Percentiles rank a stretch among this genome's conserved stretches.
Evolutionary conservation across 228 moss, liverwort and hornwort genomes (phyloP).

Genomic region (Sphagnum magellanicum): DNA sequence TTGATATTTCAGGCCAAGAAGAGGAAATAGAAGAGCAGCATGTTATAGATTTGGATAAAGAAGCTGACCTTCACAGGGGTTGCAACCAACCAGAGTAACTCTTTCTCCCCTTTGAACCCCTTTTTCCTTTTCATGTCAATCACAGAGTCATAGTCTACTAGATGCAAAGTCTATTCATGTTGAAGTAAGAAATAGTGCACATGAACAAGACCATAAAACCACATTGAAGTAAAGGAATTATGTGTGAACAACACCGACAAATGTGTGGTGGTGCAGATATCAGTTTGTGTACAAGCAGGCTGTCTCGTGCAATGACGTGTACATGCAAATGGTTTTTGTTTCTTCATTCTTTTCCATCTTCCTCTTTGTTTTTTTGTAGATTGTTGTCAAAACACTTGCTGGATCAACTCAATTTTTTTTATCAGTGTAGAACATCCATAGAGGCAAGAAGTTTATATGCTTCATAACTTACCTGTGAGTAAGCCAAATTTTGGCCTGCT

Average conservation of each 20-base stretch:
- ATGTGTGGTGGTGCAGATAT: conserved; percentile 16
- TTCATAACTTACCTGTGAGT: too few relatives aligned
- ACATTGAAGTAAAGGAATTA: background rate
- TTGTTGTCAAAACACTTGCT: background rate
- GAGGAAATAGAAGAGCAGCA: conserved; percentile 34
- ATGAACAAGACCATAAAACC: background rate
- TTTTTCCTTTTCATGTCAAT: background rate
- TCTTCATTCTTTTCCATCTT: background rate
- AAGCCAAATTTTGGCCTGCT: too few relatives aligned
- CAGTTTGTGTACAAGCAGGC: conserved; percentile 55
- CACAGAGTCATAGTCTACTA: background rate
- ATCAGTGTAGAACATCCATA: background rate
- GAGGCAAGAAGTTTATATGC: too few relatives aligned
- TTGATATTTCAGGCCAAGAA: conserved; percentile 13
- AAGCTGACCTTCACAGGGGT: conserved; percentile 11
- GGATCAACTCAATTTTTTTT: background rate
- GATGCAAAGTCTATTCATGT: background rate
- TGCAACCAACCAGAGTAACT: conserved; percentile 35
- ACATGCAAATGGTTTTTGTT: conserved; percentile 49
- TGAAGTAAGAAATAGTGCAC: too few relatives aligned
- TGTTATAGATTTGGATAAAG: conserved; percentile 34
- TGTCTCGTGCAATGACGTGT: conserved; percentile 47
- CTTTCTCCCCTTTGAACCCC: background rate
- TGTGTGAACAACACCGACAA: background rate
- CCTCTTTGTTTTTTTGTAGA: background rate